These are phyloP conservation scores for Pseudocercospora crystallina DNA, from an alignment of 2,329 filamentous ascomycete genomes.

Conservation along the genomic window DNA sequence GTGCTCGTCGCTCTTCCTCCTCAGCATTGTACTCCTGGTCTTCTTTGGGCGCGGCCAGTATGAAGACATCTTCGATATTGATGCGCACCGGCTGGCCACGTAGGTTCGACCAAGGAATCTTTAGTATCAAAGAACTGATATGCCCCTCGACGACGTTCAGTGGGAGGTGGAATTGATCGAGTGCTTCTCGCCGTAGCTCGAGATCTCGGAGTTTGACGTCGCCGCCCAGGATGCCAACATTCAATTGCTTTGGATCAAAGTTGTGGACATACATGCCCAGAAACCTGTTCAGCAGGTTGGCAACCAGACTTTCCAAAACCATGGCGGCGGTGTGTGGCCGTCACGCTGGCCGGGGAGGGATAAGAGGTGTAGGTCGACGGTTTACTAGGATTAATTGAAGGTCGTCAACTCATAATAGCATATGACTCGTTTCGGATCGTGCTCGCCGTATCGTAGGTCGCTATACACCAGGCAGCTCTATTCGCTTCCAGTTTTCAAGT, in stretches of 20 bases:
- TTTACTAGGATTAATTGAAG: background rate
- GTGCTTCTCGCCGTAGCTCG: conserved; percentile 87
- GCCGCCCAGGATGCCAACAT: conserved; percentile 98
- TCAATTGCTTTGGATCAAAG: conserved; percentile 95
- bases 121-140: conserved; percentile 83
- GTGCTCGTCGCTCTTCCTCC: conserved; percentile 82
- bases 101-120: conserved; percentile 97
- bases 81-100: conserved; percentile 92
- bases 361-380: background rate
- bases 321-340: conserved; percentile 67
- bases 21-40: conserved; percentile 90
- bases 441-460: background rate
- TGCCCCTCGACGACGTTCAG: conserved; percentile 97
- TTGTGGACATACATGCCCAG: conserved; percentile 99
- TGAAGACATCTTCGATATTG: conserved; percentile 93
- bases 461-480: background rate
- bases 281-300: conserved; percentile 97
- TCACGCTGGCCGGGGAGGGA: conserved; percentile 68
- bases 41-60: conserved; percentile 92
- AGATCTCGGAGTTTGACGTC: conserved; percentile 94
- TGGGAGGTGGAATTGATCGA: conserved; percentile 94
- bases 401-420: conserved; percentile 14
- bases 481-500: too few relatives aligned
- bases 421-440: conserved; percentile 2
- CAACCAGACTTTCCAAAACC: conserved; percentile 88